Base-by-base conservation (phyloP, 2,329 filamentous ascomycete species). In the Pseudogymnoascus sp. region DNA sequence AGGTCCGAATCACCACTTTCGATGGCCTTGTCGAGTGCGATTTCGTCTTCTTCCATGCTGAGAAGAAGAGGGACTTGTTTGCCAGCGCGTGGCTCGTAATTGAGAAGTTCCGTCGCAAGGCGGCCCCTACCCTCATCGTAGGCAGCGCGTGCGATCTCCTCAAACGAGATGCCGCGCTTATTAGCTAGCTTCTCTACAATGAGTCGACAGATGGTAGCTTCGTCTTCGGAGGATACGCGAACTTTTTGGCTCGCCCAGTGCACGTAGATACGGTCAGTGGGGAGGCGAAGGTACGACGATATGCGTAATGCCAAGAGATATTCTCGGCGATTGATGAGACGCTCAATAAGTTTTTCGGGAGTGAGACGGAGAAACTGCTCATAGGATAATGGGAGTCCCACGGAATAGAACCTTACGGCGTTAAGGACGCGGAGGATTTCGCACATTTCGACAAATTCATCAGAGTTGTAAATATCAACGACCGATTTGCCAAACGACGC, bases 391-490 rank as follows among this genome's bases (percentile, higher is more conserved):
- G 93, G 92, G 21, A 99, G 79, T 2, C 95, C 95, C 62, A 97
- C 84, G 70, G 96, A 90, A 73, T 95, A 97, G 74, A 90, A 96
- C 61, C 95, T 87, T 11, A 93, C 89, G 6, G 93, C 93, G 70
- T 97, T 97, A 59, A 99, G 81, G 0, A 99, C 93, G 14, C 95
- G 88, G 14, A 99, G 78, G 0, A 88, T 95, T 75, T 99, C 93
- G 69, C 92, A 96, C 88, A 97, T 97, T 67, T 97, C 93, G 62
- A 99, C 95, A 76, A 97, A 99, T 68, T 99, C 93, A 72, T 99
- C 95, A 72, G 93, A 97, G 75, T 95, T 97, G 77, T 97, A 99
- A 11, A 97, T 86, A 70, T 97, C 95, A 3, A 99, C 82, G 0
- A 97, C 95, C 0, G 95, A 97, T 75, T 99, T 99, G 65, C 95